Conservation (phyloP, 2,329 filamentous ascomycete genomes). For the Ophiostoma sp. region DNA sequence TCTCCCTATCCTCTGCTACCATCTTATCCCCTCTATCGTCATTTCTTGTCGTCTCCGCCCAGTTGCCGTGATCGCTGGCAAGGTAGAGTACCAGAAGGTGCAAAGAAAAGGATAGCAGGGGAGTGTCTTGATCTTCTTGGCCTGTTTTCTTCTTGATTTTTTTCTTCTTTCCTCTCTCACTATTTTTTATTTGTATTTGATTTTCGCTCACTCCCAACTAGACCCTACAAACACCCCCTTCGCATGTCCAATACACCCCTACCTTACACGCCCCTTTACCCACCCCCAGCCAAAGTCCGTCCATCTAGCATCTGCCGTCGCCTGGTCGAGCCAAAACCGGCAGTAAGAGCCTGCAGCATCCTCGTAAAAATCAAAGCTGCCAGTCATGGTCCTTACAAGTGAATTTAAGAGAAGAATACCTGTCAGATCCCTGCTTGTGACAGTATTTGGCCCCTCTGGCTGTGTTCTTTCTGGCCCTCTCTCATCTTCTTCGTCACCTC, state of each 20-base stretch:
- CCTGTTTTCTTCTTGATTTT: neutral
- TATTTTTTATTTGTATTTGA: neutral
- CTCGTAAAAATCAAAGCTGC: neutral
- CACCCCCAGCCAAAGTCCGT: neutral
- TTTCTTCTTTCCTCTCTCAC: neutral
- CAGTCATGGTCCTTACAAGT: neutral
- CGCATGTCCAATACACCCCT: neutral
- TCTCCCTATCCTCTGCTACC: neutral
- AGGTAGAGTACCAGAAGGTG: neutral
- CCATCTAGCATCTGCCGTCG: conserved; percentile 20
- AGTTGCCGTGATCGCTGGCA: conserved; percentile 5
- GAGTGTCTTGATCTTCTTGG: neutral
- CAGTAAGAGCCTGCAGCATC: neutral
- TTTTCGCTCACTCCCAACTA: neutral
- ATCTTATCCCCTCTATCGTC: neutral
- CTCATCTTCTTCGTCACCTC: neutral
- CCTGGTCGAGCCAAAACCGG: conserved; percentile 16
- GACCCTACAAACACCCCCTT: neutral
- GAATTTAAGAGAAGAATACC: neutral
- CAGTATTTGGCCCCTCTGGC: neutral
- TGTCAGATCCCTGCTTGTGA: neutral
- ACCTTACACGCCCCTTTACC: conserved; percentile 7
- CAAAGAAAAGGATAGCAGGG: neutral
- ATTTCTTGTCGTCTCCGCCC: neutral
- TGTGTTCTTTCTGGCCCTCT: neutral